phyloP scores from a whole-genome alignment of 305 asterid genomes.

The Solanum hybrid region DNA sequence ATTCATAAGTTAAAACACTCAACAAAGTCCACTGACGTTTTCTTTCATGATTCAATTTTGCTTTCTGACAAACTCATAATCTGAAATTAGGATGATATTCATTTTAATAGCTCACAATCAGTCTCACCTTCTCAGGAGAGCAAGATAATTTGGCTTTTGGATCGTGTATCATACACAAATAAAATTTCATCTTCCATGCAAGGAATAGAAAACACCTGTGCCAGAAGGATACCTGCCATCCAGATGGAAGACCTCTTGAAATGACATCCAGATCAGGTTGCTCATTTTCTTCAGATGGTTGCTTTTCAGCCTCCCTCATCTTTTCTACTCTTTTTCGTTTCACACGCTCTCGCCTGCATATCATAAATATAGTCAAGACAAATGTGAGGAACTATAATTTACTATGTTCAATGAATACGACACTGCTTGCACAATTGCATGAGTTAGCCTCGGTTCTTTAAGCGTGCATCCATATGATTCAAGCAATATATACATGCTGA shows the following conservation, averaged over 20 bases:
- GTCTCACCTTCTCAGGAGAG: neutral
- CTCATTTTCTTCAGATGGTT: conserved; percentile 27
- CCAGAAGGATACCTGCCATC: conserved; percentile 70
- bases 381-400: neutral
- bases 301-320: conserved; percentile 36
- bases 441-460: neutral
- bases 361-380: conserved; percentile 14
- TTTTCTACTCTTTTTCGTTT: conserved; percentile 70
- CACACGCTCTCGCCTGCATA: conserved; percentile 87
- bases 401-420: neutral
- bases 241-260: conserved; percentile 74
- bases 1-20: neutral
- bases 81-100: neutral
- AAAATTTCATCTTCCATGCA: neutral
- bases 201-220: neutral
- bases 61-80: neutral
- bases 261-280: conserved; percentile 51
- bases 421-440: neutral
- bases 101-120: neutral
- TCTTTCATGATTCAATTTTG: neutral
- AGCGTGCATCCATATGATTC: neutral
- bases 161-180: neutral
- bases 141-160: neutral
- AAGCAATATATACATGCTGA: neutral
- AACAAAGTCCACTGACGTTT: neutral